Base-by-base conservation (phyloP, 2,329 filamentous ascomycete genomes). In the Colletotrichum phormii region DNA sequence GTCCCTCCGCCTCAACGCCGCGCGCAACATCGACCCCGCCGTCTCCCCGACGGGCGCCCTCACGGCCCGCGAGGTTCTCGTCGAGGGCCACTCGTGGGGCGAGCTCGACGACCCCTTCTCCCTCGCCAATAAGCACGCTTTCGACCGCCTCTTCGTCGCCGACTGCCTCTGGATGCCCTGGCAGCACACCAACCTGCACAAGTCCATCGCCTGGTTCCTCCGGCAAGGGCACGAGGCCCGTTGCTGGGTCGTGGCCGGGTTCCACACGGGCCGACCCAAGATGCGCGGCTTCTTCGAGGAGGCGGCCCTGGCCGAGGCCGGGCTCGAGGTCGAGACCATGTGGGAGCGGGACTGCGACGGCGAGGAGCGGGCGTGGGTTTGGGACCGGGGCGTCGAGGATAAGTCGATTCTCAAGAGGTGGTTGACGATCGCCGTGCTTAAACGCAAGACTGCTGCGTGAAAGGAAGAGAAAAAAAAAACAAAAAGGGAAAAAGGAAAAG, bases 101-200 rank as follows among this genome's bases (percentile, higher is more conserved):
- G 86, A 87, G 22, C 78, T 89, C 1, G 77, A 80, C 15, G 77
- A 79, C 29, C 31, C 85, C 8, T 78, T 82, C 42, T 76, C 77
- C 71, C 31, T 75, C 65, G 57, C 76, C 55, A 66, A 77, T 71
- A 76, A 76, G 51, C 81, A 81, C 71, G 78, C 78, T 1, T 94
- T 91, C 78, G 89, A 89, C 58, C 87, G 91, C 70, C 84, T 95
- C 53, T 81, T 94, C n/a, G 90, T 90, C 0, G 91, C 91, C 74
- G 92, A 95, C 81, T 94, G 92, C 77, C 86, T 93, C 69, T 95
- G 93, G 92, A 94, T 94, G 91, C 89, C 90, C 1, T 88, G 87
- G 84, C 89, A 94, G 83, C 93, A 95, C 80, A 86, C 81, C n/a
- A 92, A 91, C 79, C 85, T 95, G 31, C 87, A 87, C 59, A 81